A percentile compares a stretch with the other conserved stretches of the same genome.
Conservation (phyloP, 1,139 yeast species). For the Taphrina sp. region DNA sequence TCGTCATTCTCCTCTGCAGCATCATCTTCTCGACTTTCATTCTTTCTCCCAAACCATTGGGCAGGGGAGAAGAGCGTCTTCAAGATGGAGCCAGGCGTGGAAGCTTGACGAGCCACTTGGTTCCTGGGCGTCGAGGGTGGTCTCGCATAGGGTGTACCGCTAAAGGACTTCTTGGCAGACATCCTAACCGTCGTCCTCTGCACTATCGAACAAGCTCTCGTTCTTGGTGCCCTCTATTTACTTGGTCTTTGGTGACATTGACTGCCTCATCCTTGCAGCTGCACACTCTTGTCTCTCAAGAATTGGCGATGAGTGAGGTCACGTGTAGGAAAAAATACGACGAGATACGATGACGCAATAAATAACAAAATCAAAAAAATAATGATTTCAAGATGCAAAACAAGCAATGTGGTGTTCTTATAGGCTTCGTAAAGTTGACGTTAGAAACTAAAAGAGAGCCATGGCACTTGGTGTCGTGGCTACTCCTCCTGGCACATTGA, state of each 20-base stretch:
- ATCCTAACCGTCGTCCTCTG: no score
- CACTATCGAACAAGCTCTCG: no score
- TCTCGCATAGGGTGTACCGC: conserved; percentile 16
- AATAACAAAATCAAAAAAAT: neutral
- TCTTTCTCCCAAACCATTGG: conserved; percentile 6
- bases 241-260: no score
- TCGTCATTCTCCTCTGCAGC: no score
- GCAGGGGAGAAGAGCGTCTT: conserved; percentile 22
- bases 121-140: conserved; percentile 12
- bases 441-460: conserved; percentile 6
- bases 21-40: neutral
- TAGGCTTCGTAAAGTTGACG: neutral
- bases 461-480: conserved; percentile 42
- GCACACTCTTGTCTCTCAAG: neutral
- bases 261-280: no score
- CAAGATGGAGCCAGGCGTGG: conserved; percentile 9
- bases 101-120: conserved; percentile 2
- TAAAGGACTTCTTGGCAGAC: conserved; percentile 12
- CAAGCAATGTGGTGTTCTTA: no score
- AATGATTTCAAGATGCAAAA: neutral
- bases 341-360: neutral
- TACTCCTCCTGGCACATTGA: conserved; percentile 43
- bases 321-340: neutral
- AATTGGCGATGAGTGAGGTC: neutral
- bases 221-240: no score